Evolutionary conservation across 805 yeast species (phyloP).

Genomic region (Metschnikowia hibisci): DNA sequence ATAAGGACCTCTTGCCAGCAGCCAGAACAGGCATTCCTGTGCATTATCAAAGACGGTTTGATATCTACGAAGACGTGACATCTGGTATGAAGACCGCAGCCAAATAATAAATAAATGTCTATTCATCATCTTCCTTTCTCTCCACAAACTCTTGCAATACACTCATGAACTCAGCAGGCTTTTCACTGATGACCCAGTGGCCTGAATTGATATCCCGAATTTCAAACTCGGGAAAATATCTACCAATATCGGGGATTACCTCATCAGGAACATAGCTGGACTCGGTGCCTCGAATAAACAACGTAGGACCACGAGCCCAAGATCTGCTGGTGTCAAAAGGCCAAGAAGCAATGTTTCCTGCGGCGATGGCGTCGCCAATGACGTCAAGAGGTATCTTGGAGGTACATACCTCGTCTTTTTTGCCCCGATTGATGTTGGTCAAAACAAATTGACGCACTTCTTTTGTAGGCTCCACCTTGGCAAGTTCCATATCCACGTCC

Average conservation of each 20-base stretch:
- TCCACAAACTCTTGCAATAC: constrained; percentile 61
- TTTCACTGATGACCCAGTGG: constrained; percentile 90
- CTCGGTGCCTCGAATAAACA: constrained; percentile 75
- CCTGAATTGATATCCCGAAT: constrained; percentile 76
- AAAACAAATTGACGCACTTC: constrained; percentile 73
- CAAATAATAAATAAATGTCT: constrained; percentile 2
- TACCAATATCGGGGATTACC: constrained; percentile 64
- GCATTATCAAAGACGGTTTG: constrained; percentile 66
- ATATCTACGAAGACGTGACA: constrained; percentile 47
- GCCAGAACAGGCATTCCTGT: constrained; percentile 70
- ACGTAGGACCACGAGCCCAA: constrained; percentile 62
- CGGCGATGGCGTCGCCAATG: constrained; percentile 61
- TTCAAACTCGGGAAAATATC: constrained; percentile 74
- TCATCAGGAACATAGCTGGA: constrained; percentile 84
- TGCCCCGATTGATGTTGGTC: constrained; percentile 56
- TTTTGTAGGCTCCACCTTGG: constrained; percentile 55
- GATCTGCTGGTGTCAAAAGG: constrained; percentile 55
- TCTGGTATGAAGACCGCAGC: constrained; percentile 12
- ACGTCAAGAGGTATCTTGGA: constrained; percentile 69
- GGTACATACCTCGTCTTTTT: constrained; percentile 36
- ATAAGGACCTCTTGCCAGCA: constrained; percentile 52
- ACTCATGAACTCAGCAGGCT: constrained; percentile 70
- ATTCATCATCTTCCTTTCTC: constrained; percentile 34
- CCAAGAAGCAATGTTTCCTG: constrained; percentile 70
- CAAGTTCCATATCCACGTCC: constrained; percentile 65